These are phyloP conservation scores for Psilocybe sp. DNA, from an alignment of 768 basidiomycete genomes.

Conservation along the genomic window DNA sequence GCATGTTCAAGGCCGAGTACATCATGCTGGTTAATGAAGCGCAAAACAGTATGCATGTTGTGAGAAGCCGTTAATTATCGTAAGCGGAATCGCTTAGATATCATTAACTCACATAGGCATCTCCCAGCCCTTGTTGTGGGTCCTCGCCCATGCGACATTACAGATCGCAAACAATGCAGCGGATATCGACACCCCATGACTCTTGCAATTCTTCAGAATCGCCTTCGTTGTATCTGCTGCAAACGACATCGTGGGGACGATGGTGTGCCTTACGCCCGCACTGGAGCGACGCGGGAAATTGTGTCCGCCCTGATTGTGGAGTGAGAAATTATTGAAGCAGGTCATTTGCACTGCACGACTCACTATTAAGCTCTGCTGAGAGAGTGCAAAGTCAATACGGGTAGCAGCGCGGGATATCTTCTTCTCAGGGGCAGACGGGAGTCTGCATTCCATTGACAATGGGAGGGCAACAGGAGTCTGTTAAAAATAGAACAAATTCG, in stretches of 20 bases:
- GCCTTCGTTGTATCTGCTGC: constrained; percentile 51
- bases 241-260: constrained; percentile 69
- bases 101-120: constrained; percentile 45
- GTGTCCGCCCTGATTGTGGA: constrained; percentile 61
- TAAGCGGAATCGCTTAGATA: neutral
- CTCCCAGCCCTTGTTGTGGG: constrained; percentile 38
- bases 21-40: constrained; percentile 52
- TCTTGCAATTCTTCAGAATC: constrained; percentile 71
- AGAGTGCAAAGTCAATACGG: constrained; percentile 53
- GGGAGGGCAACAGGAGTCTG: constrained; percentile 11
- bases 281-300: constrained; percentile 53
- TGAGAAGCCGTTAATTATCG: neutral
- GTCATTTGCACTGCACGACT: constrained; percentile 12
- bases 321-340: neutral
- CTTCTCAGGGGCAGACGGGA: constrained; percentile 31
- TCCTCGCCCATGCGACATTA: constrained; percentile 70
- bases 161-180: constrained; percentile 73
- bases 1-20: constrained; percentile 83
- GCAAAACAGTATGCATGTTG: neutral
- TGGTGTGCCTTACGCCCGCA: constrained; percentile 45
- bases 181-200: constrained; percentile 69
- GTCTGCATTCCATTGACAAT: constrained; percentile 23
- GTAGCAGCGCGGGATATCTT: constrained; percentile 44
- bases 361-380: constrained; percentile 57
- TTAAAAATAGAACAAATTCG: neutral